Evolutionary conservation across 179 eudicot genomes (phyloP).

Genomic region (Silene noctiflora): DNA sequence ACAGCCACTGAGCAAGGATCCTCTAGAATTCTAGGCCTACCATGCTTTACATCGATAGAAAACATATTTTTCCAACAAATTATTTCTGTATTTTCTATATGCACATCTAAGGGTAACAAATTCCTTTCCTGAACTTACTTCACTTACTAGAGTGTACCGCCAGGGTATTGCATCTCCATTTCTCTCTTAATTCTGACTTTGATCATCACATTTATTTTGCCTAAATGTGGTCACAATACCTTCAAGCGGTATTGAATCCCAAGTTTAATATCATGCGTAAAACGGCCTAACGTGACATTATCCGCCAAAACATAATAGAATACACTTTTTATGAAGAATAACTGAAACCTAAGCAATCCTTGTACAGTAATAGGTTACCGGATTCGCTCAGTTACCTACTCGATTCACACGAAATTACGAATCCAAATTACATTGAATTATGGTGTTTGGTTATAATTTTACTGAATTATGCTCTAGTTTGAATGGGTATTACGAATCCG

Average conservation of each 20-base stretch:
- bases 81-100: not conserved
- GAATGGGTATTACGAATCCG: too few relatives aligned
- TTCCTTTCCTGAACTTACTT: not conserved
- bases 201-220: not conserved
- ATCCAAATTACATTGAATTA: too few relatives aligned
- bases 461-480: too few relatives aligned
- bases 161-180: not conserved
- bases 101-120: not conserved
- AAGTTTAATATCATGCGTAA: not conserved
- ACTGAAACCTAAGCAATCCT: not conserved
- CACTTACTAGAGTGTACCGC: not conserved
- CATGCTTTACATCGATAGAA: not conserved
- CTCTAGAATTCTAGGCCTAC: conserved; percentile 8
- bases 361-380: not conserved
- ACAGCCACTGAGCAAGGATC: not conserved
- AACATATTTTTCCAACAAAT: not conserved
- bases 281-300: not conserved
- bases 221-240: not conserved
- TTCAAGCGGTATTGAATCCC: not conserved
- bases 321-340: not conserved
- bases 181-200: not conserved
- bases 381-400: too few relatives aligned
- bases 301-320: not conserved
- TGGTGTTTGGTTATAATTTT: too few relatives aligned
- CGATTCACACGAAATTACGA: too few relatives aligned